Percentiles rank a stretch among this genome's conserved stretches.
phyloP scores from a whole-genome alignment of 2,329 filamentous ascomycete species.

The Cordyceps tenuipes region DNA sequence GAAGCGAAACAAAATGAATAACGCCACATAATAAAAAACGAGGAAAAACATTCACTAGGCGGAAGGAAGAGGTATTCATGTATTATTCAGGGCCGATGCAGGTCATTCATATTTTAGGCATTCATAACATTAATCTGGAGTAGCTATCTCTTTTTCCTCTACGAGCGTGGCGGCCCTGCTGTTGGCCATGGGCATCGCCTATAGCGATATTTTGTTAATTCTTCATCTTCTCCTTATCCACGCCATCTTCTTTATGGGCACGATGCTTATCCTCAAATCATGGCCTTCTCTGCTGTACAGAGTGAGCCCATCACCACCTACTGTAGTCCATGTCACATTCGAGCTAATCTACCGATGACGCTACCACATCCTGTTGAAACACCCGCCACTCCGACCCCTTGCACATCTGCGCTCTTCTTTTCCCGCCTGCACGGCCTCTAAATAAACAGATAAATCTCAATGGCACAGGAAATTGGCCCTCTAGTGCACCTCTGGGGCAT shows the following conservation, averaged over 20 bases:
- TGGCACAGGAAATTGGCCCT: conserved; percentile 27
- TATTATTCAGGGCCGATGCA: too few species aligned
- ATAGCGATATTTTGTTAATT: too few species aligned
- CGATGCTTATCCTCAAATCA: neutral
- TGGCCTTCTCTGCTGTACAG: neutral
- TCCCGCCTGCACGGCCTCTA: neutral
- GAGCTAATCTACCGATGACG: conserved; percentile 1
- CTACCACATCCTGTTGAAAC: neutral
- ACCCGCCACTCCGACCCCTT: neutral
- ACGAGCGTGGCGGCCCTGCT: too few species aligned
- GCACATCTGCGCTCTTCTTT: neutral
- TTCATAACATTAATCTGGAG: too few species aligned
- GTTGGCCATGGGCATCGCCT: too few species aligned
- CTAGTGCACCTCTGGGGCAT: conserved; percentile 48
- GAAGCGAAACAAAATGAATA: neutral
- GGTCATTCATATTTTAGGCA: too few species aligned
- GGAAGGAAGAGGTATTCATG: neutral
- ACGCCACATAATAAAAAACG: neutral
- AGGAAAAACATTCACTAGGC: neutral
- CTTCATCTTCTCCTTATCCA: too few species aligned
- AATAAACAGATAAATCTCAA: neutral
- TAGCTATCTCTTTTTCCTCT: too few species aligned
- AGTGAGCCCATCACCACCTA: neutral
- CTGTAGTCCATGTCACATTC: neutral
- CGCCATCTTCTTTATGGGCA: too few species aligned